A percentile compares a stretch with the other conserved stretches of the same genome.
phyloP scores from a whole-genome alignment of 495 filamentous ascomycete genomes.

The Lophium mytilinum region DNA sequence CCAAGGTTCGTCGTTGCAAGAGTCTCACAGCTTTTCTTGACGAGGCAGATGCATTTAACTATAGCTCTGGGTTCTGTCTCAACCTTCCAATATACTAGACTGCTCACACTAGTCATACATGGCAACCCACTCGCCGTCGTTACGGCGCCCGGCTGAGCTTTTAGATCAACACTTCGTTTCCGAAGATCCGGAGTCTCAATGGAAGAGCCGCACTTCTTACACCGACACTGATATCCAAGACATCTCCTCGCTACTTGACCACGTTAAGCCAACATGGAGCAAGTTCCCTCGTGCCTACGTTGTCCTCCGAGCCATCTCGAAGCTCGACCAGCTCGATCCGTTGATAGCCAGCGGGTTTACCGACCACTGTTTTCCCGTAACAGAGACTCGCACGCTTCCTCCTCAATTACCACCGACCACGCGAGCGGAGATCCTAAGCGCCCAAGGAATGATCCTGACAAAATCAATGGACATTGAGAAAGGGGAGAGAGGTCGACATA shows the following conservation, averaged over 20 bases:
- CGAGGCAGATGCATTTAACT: too few relatives aligned
- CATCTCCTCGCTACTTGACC: background rate
- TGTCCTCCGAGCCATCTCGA: constrained; percentile 6
- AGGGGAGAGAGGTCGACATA: constrained; percentile 3
- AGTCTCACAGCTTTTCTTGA: too few relatives aligned
- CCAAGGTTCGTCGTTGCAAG: too few relatives aligned
- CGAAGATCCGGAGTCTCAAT: too few relatives aligned
- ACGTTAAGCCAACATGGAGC: background rate
- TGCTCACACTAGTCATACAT: too few relatives aligned
- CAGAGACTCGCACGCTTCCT: background rate
- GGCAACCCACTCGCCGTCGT: too few relatives aligned
- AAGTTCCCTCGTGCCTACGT: constrained; percentile 9
- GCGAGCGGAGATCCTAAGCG: background rate
- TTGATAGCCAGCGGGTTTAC: background rate
- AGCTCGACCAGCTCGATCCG: background rate
- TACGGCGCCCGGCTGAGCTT: too few relatives aligned
- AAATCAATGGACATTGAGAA: constrained; percentile 13
- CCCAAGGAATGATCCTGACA: constrained; percentile 5
- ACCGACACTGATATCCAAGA: background rate
- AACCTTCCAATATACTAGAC: too few relatives aligned
- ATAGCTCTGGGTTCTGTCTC: too few relatives aligned
- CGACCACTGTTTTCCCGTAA: constrained; percentile 7
- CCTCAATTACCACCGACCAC: background rate
- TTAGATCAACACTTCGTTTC: too few relatives aligned
- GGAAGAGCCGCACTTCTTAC: background rate